These are phyloP conservation scores for Cystofilobasidium capitatum DNA, from an alignment of 768 basidiomycete species.

Conservation along the genomic window DNA sequence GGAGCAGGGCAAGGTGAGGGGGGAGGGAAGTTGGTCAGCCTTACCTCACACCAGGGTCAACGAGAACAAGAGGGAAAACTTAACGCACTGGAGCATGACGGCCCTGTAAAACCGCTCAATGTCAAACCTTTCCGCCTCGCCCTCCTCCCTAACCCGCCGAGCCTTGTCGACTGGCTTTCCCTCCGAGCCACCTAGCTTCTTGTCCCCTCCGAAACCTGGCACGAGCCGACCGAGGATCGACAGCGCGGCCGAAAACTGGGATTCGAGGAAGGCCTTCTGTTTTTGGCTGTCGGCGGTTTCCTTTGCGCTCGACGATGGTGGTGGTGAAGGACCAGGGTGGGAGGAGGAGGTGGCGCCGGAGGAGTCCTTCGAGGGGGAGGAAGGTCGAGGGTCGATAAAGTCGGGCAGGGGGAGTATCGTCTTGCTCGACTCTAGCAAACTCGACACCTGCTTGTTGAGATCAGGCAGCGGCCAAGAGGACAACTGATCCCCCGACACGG, in stretches of 20 bases:
- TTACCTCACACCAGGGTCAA: neutral
- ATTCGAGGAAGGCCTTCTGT: conserved; percentile 3
- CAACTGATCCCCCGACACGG: neutral
- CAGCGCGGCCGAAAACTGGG: conserved; percentile 7
- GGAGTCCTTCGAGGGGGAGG: neutral
- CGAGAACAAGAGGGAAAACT: neutral
- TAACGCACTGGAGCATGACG: conserved; percentile 23
- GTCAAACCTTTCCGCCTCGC: conserved; percentile 23
- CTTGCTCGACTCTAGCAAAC: conserved; percentile 3
- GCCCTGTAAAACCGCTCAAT: conserved; percentile 25
- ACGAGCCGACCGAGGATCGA: neutral
- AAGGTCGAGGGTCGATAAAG: neutral
- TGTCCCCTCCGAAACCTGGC: conserved; percentile 1
- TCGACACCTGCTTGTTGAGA: conserved; percentile 6
- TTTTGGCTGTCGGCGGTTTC: neutral
- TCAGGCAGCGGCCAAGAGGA: conserved; percentile 15
- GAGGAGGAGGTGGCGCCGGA: neutral
- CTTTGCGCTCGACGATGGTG: neutral
- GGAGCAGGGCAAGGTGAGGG: neutral
- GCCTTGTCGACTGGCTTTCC: neutral
- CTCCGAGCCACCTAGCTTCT: neutral
- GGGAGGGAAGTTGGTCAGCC: neutral
- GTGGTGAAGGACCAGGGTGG: neutral
- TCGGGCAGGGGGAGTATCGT: neutral
- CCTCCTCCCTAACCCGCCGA: conserved; percentile 14